These are phyloP conservation scores for Neoboletus subvelutipes DNA, from an alignment of 768 basidiomycete genomes.

Conservation along the genomic window DNA sequence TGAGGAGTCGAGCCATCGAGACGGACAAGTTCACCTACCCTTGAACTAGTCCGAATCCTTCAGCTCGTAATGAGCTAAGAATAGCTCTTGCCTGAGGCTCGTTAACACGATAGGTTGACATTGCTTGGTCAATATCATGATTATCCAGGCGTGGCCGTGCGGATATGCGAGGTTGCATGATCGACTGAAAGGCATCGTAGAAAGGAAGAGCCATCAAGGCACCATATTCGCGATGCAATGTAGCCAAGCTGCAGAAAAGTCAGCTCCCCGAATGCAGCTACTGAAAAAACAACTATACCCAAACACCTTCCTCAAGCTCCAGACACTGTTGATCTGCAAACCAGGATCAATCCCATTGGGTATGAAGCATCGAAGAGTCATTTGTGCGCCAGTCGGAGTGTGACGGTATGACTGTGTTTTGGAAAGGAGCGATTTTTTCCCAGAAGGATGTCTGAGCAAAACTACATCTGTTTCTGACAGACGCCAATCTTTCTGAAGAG, in stretches of 20 bases:
- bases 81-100: conserved; percentile 95
- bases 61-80: conserved; percentile 60
- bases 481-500: conserved; percentile 67
- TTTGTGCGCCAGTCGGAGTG: conserved; percentile 47
- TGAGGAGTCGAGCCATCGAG: neutral
- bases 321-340: conserved; percentile 61
- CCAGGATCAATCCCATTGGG: conserved; percentile 51
- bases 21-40: conserved; percentile 55
- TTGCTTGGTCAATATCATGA: conserved; percentile 59
- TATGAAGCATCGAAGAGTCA: conserved; percentile 57
- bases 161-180: conserved; percentile 68
- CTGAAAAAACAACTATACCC: conserved; percentile 47
- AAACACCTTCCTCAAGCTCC: conserved; percentile 78
- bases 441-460: conserved; percentile 62
- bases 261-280: conserved; percentile 1
- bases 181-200: conserved; percentile 72
- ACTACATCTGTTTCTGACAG: conserved; percentile 84
- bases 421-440: conserved; percentile 58
- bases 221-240: conserved; percentile 88
- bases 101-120: conserved; percentile 75
- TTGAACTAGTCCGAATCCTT: conserved; percentile 91
- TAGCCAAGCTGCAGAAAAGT: conserved; percentile 65
- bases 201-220: conserved; percentile 81
- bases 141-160: conserved; percentile 43
- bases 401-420: conserved; percentile 58